Base-by-base conservation (phyloP, 306 rosid species). In the Lablab purpureus region DNA sequence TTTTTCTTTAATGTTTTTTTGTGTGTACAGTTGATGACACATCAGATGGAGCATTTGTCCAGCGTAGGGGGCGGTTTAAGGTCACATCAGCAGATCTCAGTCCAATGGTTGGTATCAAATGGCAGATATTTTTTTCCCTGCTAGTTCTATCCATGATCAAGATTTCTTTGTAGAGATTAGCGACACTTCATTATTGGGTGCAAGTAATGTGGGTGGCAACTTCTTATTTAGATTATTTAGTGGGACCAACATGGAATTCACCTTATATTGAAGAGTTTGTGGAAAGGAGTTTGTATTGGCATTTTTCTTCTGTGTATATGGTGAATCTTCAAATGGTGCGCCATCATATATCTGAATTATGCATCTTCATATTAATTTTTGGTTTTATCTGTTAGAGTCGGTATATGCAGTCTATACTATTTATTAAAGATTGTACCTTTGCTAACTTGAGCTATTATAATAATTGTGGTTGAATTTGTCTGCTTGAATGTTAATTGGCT, bases 21-120 rank as follows among this genome's bases (percentile, higher is more conserved):
- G n/a, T 46, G 41, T 64, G 49, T 59, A 76, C 85, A 93, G 99
- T 82, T 58, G 99, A 93, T 47, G 97, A 96, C 91, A 34, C 89
- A 50, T 89, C 98, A 36, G 99, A 96, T 73, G 98, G 97, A 86
- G 91, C 98, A 43, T 78, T 93, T 80, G 89, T 93, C 76, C 96
- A 90, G 65, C 86, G 85, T 37, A 93, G 83, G 87, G 98, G 99
- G 65, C 96, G 99, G 75, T 96, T 96, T 87, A 88, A 96, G 87
- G 97, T 96, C 73, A 96, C 92, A 62, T 82, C 90, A 0, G 93
- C 96, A 10, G 99, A 96, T 46, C 87, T 75, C 67, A 91, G 92
- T 87, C 95, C 97, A 34, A 91, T 90, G 97, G 99, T 96, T 70
- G 76, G 78, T 47, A 70, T 55, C 67, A 12, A 67, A 80, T 23